Evolutionary conservation across 257 asterid genomes (phyloP).

Genomic region (Knoxia roxburghii): DNA sequence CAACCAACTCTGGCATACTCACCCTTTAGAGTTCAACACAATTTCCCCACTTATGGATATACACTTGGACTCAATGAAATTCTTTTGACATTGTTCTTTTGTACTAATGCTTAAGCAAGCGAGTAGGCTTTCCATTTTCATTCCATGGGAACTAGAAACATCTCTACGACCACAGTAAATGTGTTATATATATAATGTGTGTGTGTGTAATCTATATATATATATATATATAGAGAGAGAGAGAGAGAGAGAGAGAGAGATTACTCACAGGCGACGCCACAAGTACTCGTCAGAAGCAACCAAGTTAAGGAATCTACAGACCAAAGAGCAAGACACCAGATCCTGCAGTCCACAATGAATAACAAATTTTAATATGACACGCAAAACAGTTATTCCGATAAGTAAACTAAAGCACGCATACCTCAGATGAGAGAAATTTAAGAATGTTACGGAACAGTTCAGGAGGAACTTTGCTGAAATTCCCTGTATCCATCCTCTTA

Average conservation of each 20-base stretch:
- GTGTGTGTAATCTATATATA: too few relatives aligned
- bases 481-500: slow-evolving; percentile 50
- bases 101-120: background rate
- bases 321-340: slow-evolving; percentile 76
- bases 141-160: background rate
- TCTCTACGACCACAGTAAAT: background rate
- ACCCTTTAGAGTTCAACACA: background rate
- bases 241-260: background rate
- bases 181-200: too few relatives aligned
- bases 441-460: slow-evolving; percentile 68
- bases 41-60: background rate
- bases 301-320: slow-evolving; percentile 59
- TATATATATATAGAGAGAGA: too few relatives aligned
- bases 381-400: background rate
- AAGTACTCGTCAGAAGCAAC: slow-evolving; percentile 76
- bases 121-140: background rate
- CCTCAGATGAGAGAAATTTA: slow-evolving; percentile 80
- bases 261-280: slow-evolving; percentile 87
- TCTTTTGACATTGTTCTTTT: background rate
- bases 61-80: background rate
- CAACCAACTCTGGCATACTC: background rate
- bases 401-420: slow-evolving; percentile 7
- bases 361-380: background rate
- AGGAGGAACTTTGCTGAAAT: slow-evolving; percentile 61
- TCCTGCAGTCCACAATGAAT: slow-evolving; percentile 43